Conservation (phyloP, 1,139 yeast genomes). For the Zygoascus hellenicus region DNA sequence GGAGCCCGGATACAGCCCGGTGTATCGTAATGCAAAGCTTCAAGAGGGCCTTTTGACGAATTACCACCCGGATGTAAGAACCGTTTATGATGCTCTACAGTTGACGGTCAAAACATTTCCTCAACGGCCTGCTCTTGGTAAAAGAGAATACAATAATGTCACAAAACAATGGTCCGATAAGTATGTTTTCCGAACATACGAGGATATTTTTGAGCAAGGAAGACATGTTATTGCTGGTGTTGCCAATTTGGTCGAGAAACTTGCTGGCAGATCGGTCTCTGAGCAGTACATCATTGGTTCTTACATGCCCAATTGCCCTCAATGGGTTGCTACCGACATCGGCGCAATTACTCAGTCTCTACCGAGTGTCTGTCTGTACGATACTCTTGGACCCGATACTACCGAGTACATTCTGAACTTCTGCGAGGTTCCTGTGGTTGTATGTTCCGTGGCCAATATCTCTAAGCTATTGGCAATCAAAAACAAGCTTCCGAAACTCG, state of each 20-base stretch:
- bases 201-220: constrained; percentile 39
- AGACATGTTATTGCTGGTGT: constrained; percentile 60
- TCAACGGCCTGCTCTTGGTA: constrained; percentile 38
- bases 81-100: constrained; percentile 47
- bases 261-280: constrained; percentile 21
- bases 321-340: constrained; percentile 56
- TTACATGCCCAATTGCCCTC: constrained; percentile 50
- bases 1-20: constrained; percentile 46
- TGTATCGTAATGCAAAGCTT: constrained; percentile 46
- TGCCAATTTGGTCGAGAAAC: constrained; percentile 37
- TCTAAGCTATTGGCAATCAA: constrained; percentile 40
- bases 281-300: constrained; percentile 48
- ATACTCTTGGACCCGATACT: constrained; percentile 57
- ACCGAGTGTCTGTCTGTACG: constrained; percentile 56
- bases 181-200: constrained; percentile 48
- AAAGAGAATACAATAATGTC: constrained; percentile 40
- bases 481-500: constrained; percentile 34
- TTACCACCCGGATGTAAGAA: constrained; percentile 46
- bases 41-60: constrained; percentile 40
- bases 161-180: constrained; percentile 38
- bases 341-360: constrained; percentile 50
- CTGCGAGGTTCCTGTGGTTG: constrained; percentile 53
- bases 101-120: constrained; percentile 39
- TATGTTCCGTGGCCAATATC: constrained; percentile 45
- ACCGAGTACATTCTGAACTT: constrained; percentile 52